phyloP scores from a whole-genome alignment of 2,329 filamentous ascomycete species.

The Verticillium longisporum region DNA sequence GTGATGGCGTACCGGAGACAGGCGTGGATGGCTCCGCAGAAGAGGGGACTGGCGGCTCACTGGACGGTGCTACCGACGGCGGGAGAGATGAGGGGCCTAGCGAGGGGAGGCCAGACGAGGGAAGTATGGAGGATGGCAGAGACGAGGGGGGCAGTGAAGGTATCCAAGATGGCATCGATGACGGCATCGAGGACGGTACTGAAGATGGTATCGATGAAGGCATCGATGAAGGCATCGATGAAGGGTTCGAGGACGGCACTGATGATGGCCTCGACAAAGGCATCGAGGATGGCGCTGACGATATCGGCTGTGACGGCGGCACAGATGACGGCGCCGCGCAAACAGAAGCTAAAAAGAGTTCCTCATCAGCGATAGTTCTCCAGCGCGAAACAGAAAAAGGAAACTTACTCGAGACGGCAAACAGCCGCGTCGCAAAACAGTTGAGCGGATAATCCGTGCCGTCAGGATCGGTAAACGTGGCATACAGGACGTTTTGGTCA shows the following conservation, averaged over 20 bases:
- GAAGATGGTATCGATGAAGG: neutral
- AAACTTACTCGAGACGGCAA: slow-evolving; percentile 5
- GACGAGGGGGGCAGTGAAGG: neutral
- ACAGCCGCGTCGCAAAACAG: neutral
- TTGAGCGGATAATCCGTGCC: slow-evolving; percentile 4
- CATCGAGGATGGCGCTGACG: too few relatives aligned
- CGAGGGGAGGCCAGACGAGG: neutral
- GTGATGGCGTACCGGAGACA: neutral
- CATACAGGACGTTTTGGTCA: slow-evolving; percentile 1
- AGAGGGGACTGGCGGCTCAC: neutral
- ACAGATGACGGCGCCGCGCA: neutral
- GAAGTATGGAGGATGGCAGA: neutral
- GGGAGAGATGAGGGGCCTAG: neutral
- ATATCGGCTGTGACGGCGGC: neutral
- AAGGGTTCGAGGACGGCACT: neutral
- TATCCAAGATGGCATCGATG: neutral
- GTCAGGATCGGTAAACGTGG: slow-evolving; percentile 5
- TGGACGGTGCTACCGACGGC: neutral
- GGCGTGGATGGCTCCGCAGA: neutral
- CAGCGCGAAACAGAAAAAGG: too few relatives aligned
- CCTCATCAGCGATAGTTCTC: neutral
- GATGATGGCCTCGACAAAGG: too few relatives aligned
- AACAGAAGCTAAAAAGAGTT: neutral
- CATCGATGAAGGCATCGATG: too few relatives aligned
- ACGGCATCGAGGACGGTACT: neutral